phyloP scores from a whole-genome alignment of 345 rosid species.

The Murraya koenigii region DNA sequence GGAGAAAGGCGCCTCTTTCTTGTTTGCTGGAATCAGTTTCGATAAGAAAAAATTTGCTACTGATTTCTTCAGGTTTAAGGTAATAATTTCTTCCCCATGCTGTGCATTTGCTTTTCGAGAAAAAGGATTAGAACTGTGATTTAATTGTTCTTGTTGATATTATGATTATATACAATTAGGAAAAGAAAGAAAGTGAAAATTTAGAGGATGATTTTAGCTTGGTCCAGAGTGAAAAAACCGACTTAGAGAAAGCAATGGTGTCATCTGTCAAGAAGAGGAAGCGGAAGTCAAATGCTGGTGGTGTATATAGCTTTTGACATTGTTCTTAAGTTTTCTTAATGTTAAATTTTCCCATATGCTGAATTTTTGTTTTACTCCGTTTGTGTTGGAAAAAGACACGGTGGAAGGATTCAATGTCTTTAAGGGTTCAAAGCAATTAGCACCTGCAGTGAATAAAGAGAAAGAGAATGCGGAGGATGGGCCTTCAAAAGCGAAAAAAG shows the following conservation, averaged over 20 bases:
- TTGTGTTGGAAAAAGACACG: slow-evolving; percentile 27
- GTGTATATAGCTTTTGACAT: background rate
- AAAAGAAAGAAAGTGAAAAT: slow-evolving; percentile 34
- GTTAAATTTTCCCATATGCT: background rate
- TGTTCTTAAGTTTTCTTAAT: background rate
- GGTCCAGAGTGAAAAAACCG: slow-evolving; percentile 36
- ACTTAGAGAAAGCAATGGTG: slow-evolving; percentile 24
- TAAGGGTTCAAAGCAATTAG: slow-evolving; percentile 45
- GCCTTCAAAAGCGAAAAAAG: slow-evolving; percentile 45
- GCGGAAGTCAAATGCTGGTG: slow-evolving; percentile 48
- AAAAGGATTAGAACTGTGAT: background rate
- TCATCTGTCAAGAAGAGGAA: slow-evolving; percentile 53
- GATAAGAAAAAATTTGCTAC: slow-evolving; percentile 56
- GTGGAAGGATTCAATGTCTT: slow-evolving; percentile 86
- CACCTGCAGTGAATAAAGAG: slow-evolving; percentile 19
- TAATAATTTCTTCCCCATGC: slow-evolving; percentile 9
- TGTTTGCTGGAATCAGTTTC: slow-evolving; percentile 74
- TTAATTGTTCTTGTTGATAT: background rate
- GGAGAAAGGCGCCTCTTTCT: slow-evolving; percentile 64
- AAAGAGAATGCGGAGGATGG: slow-evolving; percentile 26
- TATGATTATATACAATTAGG: slow-evolving; percentile 24
- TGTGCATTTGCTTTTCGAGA: background rate
- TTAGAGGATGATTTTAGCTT: slow-evolving; percentile 30
- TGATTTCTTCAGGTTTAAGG: slow-evolving; percentile 68
- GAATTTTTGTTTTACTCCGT: background rate